Evolutionary conservation across 495 filamentous ascomycete species (phyloP), one percentile per base, ranked within the genome.

Genomic region (Cryomyces antarcticus): DNA sequence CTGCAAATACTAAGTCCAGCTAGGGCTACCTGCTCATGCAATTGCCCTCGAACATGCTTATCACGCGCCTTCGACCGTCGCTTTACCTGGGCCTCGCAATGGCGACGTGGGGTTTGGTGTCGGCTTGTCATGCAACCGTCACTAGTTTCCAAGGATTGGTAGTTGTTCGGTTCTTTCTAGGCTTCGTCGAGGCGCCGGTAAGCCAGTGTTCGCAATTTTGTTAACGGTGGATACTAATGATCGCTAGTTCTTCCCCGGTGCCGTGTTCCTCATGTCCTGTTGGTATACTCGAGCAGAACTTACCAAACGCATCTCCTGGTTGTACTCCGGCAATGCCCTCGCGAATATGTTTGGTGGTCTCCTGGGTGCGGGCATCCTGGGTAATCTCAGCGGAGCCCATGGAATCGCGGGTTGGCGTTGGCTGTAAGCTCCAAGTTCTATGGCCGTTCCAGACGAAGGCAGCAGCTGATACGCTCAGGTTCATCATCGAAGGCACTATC

Each of bases 71-170:
- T 24, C 11, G 13, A 4, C 34, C 17, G 7, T 41, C 36, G 11
- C 5, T 43, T 5, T 43, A 43, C 31, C 28, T 43, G 4, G 31
- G 41, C 9, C 1, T 39, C n/a, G 11, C 7, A 9, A 39, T 39
- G 38, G 24, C 24, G n/a, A 28, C 24, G 9, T 39, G 38, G 38
- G 72, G 52, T 3, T 52, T 55, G 9, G 51, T 57, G 7, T 70
- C 68, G 4, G 58, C 64, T 5, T 30, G 66, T 34, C 73, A 67
- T 11, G 67, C 64, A 28, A 65, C 65, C 13, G 62, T 62, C 24
- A 58, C 64, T 11, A 62, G 46, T 37, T 74, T 67, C 46, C 61
- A 58, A 5, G 64, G 62, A 0, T 60, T 78, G 6, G 57, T 75
- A 4, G 66, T 65, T 1, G 64, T 60, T 44, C 67, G 73, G 4